Evolutionary conservation across 257 asterid species (phyloP), one percentile per base, ranked within the genome.

Genomic region (Echites panduratus): DNA sequence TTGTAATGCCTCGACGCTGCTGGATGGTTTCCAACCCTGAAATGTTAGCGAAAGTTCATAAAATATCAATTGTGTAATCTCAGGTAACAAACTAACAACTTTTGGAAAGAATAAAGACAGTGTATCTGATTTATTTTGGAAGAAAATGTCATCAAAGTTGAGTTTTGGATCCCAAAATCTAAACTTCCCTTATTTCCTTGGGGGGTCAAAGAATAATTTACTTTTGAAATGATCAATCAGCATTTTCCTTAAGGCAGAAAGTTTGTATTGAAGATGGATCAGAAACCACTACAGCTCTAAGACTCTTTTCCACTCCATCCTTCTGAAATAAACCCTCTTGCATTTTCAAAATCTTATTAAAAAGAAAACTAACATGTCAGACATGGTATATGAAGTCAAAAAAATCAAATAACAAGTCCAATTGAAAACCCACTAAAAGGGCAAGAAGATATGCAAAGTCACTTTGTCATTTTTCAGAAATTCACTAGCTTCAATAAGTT

Each of bases 11-110:
- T 11, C 98, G 95, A 6, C 99, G 88, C 82, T 82, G 87, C 81
- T 91, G 95, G 78, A 94, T 89, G 77, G 86, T 89, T 81, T 83
- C 88, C 79, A 94, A 68, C 72, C 99, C 98, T 90, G 83, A 4
- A 80, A 29, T 54, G 53, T 35, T 24, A 48, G 2, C 14, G 38
- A 41, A 57, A 14, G 35, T 9, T 45, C 48, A 50, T 67, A 19
- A 63, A 41, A 64, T 16, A 44, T 19, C 54, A 53, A 38, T 48
- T 41, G 20, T 57, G 69, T 41, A 41, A 38, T 64, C 26, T 16
- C 24, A 29, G 69, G 41, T 26, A 63, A 7, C 45, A 41, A 41
- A 2, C 45, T 22, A 58, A 64, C 68, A 38, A 11, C 27, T 19
- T 9, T 20, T n/a, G 19, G 58, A 41, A 19, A 35, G 48, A 38